Conservation (phyloP, 352 stramenopile species). For the Phytopythium vexans region DNA sequence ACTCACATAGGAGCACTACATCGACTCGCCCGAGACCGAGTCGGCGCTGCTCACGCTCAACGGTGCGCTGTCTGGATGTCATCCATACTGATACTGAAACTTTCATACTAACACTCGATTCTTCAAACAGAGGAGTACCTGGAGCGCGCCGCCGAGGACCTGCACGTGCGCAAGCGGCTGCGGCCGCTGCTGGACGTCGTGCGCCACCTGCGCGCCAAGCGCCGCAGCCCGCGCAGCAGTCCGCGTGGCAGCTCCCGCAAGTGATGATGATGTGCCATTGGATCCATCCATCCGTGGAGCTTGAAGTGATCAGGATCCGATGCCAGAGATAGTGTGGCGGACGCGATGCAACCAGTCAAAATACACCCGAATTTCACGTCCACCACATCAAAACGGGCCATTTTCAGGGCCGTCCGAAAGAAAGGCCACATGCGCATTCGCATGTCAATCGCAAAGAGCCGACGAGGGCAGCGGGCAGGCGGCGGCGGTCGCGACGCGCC, state of each 20-base stretch:
- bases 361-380: background rate
- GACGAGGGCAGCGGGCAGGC: background rate
- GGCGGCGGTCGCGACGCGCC: constrained; percentile 9
- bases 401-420: background rate
- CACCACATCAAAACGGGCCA: background rate
- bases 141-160: constrained; percentile 54
- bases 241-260: no score
- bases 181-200: constrained; percentile 71
- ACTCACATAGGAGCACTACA: constrained; percentile 33
- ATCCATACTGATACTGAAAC: background rate
- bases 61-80: constrained; percentile 24
- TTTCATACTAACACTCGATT: background rate
- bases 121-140: constrained; percentile 56
- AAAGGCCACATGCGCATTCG: no score
- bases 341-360: constrained; percentile 1
- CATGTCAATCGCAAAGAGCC: no score
- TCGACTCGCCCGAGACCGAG: constrained; percentile 60
- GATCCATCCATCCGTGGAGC: background rate
- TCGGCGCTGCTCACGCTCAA: constrained; percentile 49
- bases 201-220: constrained; percentile 21
- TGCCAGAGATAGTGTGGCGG: constrained; percentile 6
- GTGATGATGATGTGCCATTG: no score
- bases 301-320: background rate
- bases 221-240: constrained; percentile 14
- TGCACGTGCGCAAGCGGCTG: constrained; percentile 65